Evolutionary conservation across 2,329 filamentous ascomycete genomes (phyloP).

Genomic region (Neonectria sp.): DNA sequence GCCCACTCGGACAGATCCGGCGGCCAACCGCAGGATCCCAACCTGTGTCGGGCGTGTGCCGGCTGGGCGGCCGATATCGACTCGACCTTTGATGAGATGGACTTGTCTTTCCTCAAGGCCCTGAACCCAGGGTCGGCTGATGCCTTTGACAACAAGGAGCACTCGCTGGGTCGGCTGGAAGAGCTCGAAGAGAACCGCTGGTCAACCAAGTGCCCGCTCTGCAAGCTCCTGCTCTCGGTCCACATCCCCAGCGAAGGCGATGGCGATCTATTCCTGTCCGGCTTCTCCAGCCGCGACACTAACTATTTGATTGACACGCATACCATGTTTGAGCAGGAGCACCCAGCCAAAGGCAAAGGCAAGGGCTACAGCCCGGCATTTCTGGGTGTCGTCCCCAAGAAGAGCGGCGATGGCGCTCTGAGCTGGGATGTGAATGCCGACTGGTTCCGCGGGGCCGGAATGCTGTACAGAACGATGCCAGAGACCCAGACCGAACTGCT

Average conservation of each 20-base stretch:
- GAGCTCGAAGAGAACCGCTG: slow-evolving; percentile 52
- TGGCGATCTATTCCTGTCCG: slow-evolving; percentile 51
- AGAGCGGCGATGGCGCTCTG: slow-evolving; percentile 46
- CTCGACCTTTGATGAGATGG: slow-evolving; percentile 51
- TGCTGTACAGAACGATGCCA: slow-evolving; percentile 52
- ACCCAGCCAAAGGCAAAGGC: slow-evolving; percentile 47
- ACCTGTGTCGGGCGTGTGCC: slow-evolving; percentile 50
- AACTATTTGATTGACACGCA: slow-evolving; percentile 53
- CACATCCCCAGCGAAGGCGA: slow-evolving; percentile 51
- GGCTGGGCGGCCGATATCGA: slow-evolving; percentile 54
- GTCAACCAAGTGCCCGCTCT: slow-evolving; percentile 53
- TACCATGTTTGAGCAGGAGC: slow-evolving; percentile 51
- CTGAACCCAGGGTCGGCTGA: slow-evolving; percentile 49
- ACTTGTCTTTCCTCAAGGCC: slow-evolving; percentile 47
- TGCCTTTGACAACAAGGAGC: slow-evolving; percentile 52
- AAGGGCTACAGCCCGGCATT: slow-evolving; percentile 51
- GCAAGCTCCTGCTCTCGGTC: slow-evolving; percentile 53
- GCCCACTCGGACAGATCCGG: slow-evolving; percentile 52
- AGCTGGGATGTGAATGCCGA: slow-evolving; percentile 51
- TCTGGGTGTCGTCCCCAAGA: slow-evolving; percentile 53
- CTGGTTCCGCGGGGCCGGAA: slow-evolving; percentile 53
- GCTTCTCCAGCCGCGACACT: slow-evolving; percentile 53
- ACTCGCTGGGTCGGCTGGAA: slow-evolving; percentile 47
- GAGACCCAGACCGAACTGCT: slow-evolving; percentile 45
- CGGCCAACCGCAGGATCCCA: slow-evolving; percentile 48